Evolutionary conservation across 805 yeast genomes (phyloP), one percentile per base, ranked within the genome.

Genomic region (Schizosaccharomyces octosporus): DNA sequence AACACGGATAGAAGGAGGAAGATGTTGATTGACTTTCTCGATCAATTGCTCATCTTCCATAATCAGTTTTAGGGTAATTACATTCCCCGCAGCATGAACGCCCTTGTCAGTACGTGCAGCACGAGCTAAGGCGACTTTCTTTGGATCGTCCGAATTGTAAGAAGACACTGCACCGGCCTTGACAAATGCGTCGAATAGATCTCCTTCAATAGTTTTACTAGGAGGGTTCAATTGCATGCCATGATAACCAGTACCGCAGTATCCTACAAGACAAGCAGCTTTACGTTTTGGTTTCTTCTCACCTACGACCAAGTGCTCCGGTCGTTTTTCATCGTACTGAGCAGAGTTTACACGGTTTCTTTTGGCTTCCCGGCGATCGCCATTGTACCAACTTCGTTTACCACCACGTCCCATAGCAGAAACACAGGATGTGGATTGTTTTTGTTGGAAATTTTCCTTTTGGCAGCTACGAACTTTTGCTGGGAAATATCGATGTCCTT

Each of bases 11-110:
- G 86, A 89, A 7, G 79, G 88, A 0, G 98, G 98, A 62, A 93
- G 75, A 39, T 75, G 70, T 1, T 75, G 72, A 71, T 93, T 93
- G 72, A 93, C 83, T 70, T 82, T 85, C 58, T 77, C 76, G 55
- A 84, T 77, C 61, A 87, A 78, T 62, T 87, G 83, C 15, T 77
- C 80, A 67, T 89, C 95, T 69, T 87, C 95, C 61, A 87, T 77
- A 66, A 87, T 86, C 76, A 89, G 73, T 70, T 89, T 89, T 66
- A 85, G 75, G 17, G 94, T 84, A 55, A 90, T 79, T 27, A 88
- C 87, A 70, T 89, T 89, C 36, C 97, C 97, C 1, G 96, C 95
- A 13, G 97, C 97, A 72, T 89, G 97, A 29, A 89, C 97, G 64
- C 97, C 97, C 72, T 90, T 90, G 71, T 89, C 97, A 3, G 97